Conservation (phyloP, 1,284 basidiomycete genomes). For the Mycosarcoma mackinlayi region DNA sequence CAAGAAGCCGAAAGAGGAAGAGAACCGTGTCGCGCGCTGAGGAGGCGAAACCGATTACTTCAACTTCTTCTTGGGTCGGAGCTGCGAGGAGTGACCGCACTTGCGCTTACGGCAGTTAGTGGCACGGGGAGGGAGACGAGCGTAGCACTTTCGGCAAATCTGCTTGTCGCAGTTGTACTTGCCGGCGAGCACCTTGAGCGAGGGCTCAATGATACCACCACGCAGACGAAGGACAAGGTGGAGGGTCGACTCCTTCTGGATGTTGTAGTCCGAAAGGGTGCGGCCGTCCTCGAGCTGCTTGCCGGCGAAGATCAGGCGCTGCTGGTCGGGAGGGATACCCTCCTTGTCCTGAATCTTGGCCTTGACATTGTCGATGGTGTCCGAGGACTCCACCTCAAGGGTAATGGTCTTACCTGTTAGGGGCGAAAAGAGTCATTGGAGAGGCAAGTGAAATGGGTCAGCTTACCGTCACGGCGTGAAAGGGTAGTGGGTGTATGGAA, state of each 20-base stretch:
- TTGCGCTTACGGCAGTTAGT: slow-evolving; percentile 92
- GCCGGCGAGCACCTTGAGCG: slow-evolving; percentile 82
- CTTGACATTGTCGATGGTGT: slow-evolving; percentile 69
- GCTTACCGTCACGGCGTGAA: neutral
- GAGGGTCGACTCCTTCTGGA: slow-evolving; percentile 76
- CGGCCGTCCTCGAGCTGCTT: slow-evolving; percentile 82
- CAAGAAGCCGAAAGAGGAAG: slow-evolving; percentile 6
- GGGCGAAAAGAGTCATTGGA: neutral
- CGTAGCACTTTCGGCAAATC: slow-evolving; percentile 99
- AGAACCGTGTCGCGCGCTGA: too few species aligned
- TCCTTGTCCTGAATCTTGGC: slow-evolving; percentile 73
- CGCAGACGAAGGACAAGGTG: slow-evolving; percentile 66
- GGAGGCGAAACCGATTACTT: slow-evolving; percentile 77
- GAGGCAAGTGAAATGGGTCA: slow-evolving; percentile 6
- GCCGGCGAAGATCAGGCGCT: slow-evolving; percentile 96
- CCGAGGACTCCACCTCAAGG: slow-evolving; percentile 69
- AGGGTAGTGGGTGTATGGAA: neutral
- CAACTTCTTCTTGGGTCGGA: slow-evolving; percentile 88
- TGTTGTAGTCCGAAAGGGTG: slow-evolving; percentile 75
- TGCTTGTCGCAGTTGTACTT: slow-evolving; percentile 74
- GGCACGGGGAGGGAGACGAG: slow-evolving; percentile 96
- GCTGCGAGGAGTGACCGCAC: slow-evolving; percentile 68
- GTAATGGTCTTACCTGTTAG: slow-evolving; percentile 69
- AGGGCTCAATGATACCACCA: slow-evolving; percentile 68
- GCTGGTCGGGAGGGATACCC: slow-evolving; percentile 92